Conservation (phyloP, 192 early-diverging fungal species). For the Backusella circina region DNA sequence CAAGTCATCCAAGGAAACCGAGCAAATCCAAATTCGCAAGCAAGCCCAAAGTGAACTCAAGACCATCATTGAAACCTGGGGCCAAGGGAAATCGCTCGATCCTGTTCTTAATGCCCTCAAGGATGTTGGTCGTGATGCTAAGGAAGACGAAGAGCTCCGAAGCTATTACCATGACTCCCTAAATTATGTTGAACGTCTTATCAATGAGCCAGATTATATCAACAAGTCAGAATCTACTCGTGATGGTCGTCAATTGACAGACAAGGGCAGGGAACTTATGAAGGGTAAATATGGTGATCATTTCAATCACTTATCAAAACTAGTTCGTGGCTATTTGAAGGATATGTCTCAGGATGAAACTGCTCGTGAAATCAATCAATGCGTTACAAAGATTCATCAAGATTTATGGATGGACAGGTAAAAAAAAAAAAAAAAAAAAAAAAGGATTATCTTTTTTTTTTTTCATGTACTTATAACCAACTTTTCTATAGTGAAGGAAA, state of each 20-base stretch:
- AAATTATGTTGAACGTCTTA: conserved; percentile 19
- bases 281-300: conserved; percentile 29
- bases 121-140: conserved; percentile 20
- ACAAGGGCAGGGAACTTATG: conserved; percentile 15
- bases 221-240: conserved; percentile 16
- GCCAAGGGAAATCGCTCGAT: conserved; percentile 35
- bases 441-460: not conserved
- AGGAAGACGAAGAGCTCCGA: conserved; percentile 26
- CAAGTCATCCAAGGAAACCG: not conserved
- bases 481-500: conserved; percentile 27
- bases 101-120: conserved; percentile 28
- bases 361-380: conserved; percentile 22
- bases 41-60: conserved; percentile 33
- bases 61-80: conserved; percentile 40
- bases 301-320: conserved; percentile 17
- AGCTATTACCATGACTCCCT: conserved; percentile 20
- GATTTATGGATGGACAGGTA: conserved; percentile 39
- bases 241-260: conserved; percentile 23
- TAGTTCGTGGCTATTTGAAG: conserved; percentile 17
- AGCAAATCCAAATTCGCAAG: conserved; percentile 13
- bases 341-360: conserved; percentile 29
- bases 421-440: not conserved
- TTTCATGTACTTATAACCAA: not conserved
- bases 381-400: conserved; percentile 27
- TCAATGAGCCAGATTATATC: conserved; percentile 36